Evolutionary conservation across 192 early-diverging fungal genomes (phyloP).

Genomic region (Dissophora ornata): DNA sequence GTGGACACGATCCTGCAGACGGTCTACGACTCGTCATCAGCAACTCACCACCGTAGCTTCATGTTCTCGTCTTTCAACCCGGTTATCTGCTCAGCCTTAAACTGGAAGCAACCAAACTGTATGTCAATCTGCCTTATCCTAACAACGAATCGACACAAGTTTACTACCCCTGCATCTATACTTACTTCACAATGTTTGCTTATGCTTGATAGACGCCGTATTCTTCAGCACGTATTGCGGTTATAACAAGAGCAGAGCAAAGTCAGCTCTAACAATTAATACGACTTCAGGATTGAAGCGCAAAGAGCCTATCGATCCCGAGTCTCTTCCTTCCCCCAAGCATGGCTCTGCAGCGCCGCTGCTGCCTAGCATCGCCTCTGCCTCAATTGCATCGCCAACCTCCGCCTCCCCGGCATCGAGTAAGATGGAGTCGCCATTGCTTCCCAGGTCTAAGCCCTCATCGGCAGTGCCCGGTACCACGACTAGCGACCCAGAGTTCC

Average conservation of each 20-base stretch:
- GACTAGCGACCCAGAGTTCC: conserved; percentile 36
- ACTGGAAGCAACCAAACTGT: conserved; percentile 99
- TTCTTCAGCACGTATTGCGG: conserved; percentile 93
- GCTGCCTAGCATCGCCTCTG: conserved; percentile 29
- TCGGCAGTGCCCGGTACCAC: background rate
- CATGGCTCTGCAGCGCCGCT: conserved; percentile 21
- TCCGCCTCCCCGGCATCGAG: conserved; percentile 19
- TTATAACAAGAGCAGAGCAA: conserved; percentile 56
- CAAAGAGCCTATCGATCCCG: conserved; percentile 44
- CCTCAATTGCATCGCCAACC: conserved; percentile 36
- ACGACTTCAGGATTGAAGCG: conserved; percentile 22
- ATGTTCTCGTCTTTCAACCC: conserved; percentile 96
- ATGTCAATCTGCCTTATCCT: conserved; percentile 49
- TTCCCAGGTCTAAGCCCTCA: conserved; percentile 12
- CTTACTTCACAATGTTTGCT: no score
- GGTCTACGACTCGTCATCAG: conserved; percentile 81
- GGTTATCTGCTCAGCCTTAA: conserved; percentile 89
- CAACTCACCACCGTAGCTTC: conserved; percentile 41
- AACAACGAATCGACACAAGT: no score
- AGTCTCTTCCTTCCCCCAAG: conserved; percentile 36
- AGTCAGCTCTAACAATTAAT: background rate
- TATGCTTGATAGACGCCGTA: conserved; percentile 73
- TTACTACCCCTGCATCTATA: no score
- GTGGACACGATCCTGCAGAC: conserved; percentile 90
- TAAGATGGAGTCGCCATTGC: conserved; percentile 21